phyloP scores from a whole-genome alignment of 768 basidiomycete genomes.

The Kwoniella heveanensis region DNA sequence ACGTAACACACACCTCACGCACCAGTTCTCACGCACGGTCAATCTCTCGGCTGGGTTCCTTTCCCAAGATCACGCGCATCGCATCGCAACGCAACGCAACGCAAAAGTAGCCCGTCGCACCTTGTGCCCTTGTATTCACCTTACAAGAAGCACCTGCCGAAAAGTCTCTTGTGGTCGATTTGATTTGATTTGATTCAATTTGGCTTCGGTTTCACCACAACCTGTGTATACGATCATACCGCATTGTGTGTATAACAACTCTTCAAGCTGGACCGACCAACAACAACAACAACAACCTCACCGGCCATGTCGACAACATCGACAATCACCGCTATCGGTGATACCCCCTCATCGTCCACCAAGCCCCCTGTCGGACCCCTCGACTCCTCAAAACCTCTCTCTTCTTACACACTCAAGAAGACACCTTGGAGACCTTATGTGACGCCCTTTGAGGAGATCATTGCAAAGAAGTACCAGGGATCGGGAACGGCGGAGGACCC shows the following conservation, averaged over 20 bases:
- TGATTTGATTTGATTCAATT: too few relatives aligned
- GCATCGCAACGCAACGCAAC: neutral
- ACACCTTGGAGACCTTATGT: conserved; percentile 46
- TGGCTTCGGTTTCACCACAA: too few relatives aligned
- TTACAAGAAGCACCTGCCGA: neutral
- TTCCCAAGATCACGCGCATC: neutral
- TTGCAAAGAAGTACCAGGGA: conserved; percentile 47
- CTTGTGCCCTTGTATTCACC: too few relatives aligned
- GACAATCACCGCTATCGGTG: conserved; percentile 21
- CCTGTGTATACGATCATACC: too few relatives aligned
- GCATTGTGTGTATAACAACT: neutral
- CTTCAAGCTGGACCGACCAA: neutral
- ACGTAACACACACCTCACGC: neutral
- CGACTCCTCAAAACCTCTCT: conserved; percentile 15
- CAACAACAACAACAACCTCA: neutral
- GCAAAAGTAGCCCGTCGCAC: too few relatives aligned
- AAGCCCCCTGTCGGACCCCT: neutral
- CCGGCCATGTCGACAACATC: conserved; percentile 15
- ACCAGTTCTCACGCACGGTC: neutral
- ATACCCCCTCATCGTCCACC: neutral
- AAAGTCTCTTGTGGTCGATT: neutral
- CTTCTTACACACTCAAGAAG: conserved; percentile 37
- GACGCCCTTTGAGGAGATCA: conserved; percentile 43
- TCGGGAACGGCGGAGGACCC: conserved; percentile 50
- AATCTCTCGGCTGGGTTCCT: neutral